Percentiles rank a stretch among this genome's conserved stretches.
Conservation (phyloP, 106 monocot genomes). For the Platanthera guangdongensis region DNA sequence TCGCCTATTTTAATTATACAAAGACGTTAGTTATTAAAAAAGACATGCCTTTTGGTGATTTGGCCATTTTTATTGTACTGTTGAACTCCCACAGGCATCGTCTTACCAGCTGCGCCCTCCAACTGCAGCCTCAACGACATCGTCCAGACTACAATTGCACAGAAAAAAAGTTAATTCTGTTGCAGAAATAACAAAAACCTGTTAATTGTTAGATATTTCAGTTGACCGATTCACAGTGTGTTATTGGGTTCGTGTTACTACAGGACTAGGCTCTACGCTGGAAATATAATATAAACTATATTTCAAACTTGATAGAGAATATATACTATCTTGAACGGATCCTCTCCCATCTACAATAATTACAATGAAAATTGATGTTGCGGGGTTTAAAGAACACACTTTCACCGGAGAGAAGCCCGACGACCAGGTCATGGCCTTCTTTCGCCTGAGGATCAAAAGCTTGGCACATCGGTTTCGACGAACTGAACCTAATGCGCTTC, state of each 20-base stretch:
- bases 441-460: constrained; percentile 80
- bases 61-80: constrained; percentile 90
- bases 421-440: constrained; percentile 94
- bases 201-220: no score
- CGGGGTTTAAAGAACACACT: constrained; percentile 27
- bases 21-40: background rate
- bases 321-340: no score
- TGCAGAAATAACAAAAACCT: no score
- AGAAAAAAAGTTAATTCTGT: background rate
- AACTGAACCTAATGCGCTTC: constrained; percentile 72
- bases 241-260: no score
- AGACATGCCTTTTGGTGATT: constrained; percentile 61
- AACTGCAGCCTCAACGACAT: constrained; percentile 92
- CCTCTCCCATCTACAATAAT: no score
- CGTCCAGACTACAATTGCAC: constrained; percentile 53
- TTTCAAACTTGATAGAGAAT: no score
- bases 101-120: constrained; percentile 64
- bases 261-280: no score
- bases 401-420: constrained; percentile 86
- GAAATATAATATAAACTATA: no score
- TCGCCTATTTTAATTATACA: background rate
- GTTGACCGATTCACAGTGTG: no score
- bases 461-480: constrained; percentile 79
- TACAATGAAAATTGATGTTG: background rate
- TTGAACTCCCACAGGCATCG: constrained; percentile 83